These are phyloP conservation scores for Microdochium paspali DNA, from an alignment of 2,329 filamentous ascomycete genomes.

Conservation along the genomic window DNA sequence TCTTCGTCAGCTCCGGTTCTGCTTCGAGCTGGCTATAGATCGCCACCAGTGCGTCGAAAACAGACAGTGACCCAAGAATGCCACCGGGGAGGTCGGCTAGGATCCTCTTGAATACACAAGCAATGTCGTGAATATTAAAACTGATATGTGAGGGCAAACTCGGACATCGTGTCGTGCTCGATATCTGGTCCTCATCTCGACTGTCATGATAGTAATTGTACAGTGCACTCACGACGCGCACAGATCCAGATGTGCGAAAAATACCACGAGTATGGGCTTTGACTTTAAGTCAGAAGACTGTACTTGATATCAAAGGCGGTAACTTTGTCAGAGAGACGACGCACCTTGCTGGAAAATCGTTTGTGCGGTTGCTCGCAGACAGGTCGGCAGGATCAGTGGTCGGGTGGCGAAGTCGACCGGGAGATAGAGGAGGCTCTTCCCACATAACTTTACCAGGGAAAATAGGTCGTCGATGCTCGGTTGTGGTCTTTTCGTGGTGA, in stretches of 20 bases:
- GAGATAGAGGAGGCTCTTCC: slow-evolving; percentile 52
- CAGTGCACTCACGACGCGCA: slow-evolving; percentile 43
- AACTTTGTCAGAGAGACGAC: slow-evolving; percentile 6
- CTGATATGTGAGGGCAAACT: slow-evolving; percentile 52
- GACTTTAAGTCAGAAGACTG: slow-evolving; percentile 10
- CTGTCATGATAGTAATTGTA: slow-evolving; percentile 55
- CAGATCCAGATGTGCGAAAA: slow-evolving; percentile 54
- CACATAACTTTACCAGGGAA: slow-evolving; percentile 47
- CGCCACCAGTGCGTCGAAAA: slow-evolving; percentile 54
- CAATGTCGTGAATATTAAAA: slow-evolving; percentile 53
- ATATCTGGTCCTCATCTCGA: slow-evolving; percentile 36
- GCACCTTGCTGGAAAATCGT: slow-evolving; percentile 51
- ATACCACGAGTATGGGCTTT: slow-evolving; percentile 43
- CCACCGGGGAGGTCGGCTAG: slow-evolving; percentile 54
- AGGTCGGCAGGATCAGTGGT: slow-evolving; percentile 52
- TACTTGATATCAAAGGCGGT: background rate
- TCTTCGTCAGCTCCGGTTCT: slow-evolving; percentile 39
- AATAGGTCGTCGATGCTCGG: slow-evolving; percentile 24
- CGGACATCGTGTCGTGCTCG: slow-evolving; percentile 48
- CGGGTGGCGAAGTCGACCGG: slow-evolving; percentile 48
- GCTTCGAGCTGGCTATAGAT: slow-evolving; percentile 47
- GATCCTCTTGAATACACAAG: slow-evolving; percentile 58
- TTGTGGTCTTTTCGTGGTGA: slow-evolving; percentile 36
- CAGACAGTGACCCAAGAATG: slow-evolving; percentile 50
- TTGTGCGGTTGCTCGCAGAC: slow-evolving; percentile 57